Percentiles rank a stretch among this genome's conserved stretches.
Conservation (phyloP, 73 alveolate genomes). For the Symbiodinium natans region DNA sequence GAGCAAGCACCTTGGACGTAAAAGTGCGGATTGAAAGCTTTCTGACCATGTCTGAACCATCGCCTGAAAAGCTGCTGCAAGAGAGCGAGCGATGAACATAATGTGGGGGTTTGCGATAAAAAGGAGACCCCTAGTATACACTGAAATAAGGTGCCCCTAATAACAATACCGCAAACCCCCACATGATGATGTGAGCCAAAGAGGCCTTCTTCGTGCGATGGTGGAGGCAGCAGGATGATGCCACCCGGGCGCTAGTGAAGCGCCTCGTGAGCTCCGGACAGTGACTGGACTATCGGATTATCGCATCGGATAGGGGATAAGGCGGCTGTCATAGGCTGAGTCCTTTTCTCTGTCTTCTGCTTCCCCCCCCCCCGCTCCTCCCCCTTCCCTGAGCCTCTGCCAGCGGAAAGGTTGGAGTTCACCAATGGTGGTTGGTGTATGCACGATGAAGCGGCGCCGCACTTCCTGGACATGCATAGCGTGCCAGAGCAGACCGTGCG, state of each 20-base stretch:
- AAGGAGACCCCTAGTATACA: no score
- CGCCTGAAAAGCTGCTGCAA: no score
- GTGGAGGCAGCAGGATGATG: constrained; percentile 96
- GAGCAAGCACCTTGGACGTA: constrained; percentile 95
- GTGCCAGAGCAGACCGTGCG: background rate
- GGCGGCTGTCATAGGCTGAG: no score
- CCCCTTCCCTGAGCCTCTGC: background rate
- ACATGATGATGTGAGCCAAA: no score
- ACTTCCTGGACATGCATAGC: constrained; percentile 83
- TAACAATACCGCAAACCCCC: no score
- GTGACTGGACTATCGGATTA: background rate
- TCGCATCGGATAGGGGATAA: background rate
- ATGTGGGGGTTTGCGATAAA: no score
- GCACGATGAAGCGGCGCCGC: constrained; percentile 99
- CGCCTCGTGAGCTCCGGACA: constrained; percentile 95
- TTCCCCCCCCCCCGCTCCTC: no score
- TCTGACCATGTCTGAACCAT: no score
- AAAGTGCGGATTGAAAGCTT: no score
- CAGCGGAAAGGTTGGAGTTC: constrained; percentile 95
- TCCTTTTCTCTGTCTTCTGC: no score
- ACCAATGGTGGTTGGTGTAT: constrained; percentile 99
- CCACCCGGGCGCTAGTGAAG: constrained; percentile 94
- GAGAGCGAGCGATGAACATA: no score
- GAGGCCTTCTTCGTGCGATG: constrained; percentile 96
- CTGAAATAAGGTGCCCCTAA: no score